Percentiles rank a stretch among this genome's conserved stretches.
These are phyloP conservation scores for Polytrichum formosum DNA, from an alignment of 225 moss, liverwort and hornwort species.

Conservation along the genomic window DNA sequence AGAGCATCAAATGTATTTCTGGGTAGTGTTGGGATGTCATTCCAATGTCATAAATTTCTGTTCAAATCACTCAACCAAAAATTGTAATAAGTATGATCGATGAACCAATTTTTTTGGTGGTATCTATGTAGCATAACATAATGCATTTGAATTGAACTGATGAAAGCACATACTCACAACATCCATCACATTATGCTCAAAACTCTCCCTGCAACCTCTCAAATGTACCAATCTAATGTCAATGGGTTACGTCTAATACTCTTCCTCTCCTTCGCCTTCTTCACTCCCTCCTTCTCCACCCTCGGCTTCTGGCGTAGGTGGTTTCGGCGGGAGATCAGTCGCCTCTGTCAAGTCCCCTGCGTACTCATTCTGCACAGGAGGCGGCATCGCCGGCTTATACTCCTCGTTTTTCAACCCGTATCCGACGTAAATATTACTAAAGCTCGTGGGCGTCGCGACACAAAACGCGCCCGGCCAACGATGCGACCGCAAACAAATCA, in stretches of 20 bases:
- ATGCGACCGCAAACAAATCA: constrained; percentile 69
- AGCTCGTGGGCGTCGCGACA: constrained; percentile 62
- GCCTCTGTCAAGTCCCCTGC: constrained; percentile 57
- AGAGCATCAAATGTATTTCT: too few relatives aligned
- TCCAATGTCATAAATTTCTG: too few relatives aligned
- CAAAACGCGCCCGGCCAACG: constrained; percentile 80
- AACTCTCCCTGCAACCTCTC: too few relatives aligned
- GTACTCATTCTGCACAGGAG: constrained; percentile 66
- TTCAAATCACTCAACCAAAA: too few relatives aligned
- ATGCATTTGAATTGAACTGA: too few relatives aligned
- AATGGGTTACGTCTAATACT: not conserved
- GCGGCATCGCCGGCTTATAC: constrained; percentile 70
- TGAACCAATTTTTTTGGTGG: too few relatives aligned
- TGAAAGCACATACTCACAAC: too few relatives aligned
- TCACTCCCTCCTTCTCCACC: constrained; percentile 32
- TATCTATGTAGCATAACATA: too few relatives aligned
- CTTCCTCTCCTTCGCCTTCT: constrained; percentile 48
- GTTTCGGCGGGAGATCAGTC: constrained; percentile 75
- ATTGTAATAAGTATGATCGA: too few relatives aligned
- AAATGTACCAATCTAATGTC: too few relatives aligned
- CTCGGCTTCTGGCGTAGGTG: constrained; percentile 27
- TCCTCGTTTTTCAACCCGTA: constrained; percentile 72
- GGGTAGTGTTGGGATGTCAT: too few relatives aligned
- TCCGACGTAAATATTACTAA: constrained; percentile 79
- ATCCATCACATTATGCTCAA: too few relatives aligned